A percentile compares a stretch with the other conserved stretches of the same genome.
Conservation (phyloP, 164 flowering plant genomes). For the Umbilicus rupestris region DNA sequence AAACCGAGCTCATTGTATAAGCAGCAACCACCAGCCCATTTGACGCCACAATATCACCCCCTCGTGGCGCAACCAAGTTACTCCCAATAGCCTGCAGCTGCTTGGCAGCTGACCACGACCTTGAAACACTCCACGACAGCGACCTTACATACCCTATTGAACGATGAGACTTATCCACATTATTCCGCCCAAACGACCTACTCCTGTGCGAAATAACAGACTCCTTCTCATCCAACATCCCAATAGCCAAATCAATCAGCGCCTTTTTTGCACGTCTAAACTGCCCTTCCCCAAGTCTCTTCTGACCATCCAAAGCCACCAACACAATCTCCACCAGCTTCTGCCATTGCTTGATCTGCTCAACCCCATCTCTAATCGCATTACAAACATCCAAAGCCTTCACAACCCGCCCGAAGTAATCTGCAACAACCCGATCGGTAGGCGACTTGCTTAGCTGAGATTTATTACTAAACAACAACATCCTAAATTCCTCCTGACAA, state of each 20-base stretch:
- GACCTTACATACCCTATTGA: constrained; percentile 54
- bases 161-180: constrained; percentile 24
- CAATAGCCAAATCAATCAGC: constrained; percentile 56
- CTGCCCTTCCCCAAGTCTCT: constrained; percentile 67
- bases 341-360: constrained; percentile 76
- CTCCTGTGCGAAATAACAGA: constrained; percentile 47
- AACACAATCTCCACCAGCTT: constrained; percentile 68
- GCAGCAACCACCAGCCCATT: constrained; percentile 58
- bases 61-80: constrained; percentile 47
- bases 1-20: constrained; percentile 57
- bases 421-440: constrained; percentile 42
- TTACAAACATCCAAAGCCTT: constrained; percentile 88
- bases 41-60: constrained; percentile 49
- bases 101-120: constrained; percentile 76
- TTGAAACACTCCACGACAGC: constrained; percentile 88
- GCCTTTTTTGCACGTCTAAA: constrained; percentile 83
- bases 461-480: constrained; percentile 34
- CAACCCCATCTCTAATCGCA: constrained; percentile 59
- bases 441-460: constrained; percentile 30
- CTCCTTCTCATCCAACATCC: constrained; percentile 82
- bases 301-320: constrained; percentile 43
- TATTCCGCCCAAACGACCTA: constrained; percentile 67
- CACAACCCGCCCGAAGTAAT: constrained; percentile 61
- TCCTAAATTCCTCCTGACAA: constrained; percentile 74
- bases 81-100: constrained; percentile 81